These are phyloP conservation scores for Gaertneriomyces sp. DNA, from an alignment of 192 early-diverging fungal genomes.

Conservation along the genomic window DNA sequence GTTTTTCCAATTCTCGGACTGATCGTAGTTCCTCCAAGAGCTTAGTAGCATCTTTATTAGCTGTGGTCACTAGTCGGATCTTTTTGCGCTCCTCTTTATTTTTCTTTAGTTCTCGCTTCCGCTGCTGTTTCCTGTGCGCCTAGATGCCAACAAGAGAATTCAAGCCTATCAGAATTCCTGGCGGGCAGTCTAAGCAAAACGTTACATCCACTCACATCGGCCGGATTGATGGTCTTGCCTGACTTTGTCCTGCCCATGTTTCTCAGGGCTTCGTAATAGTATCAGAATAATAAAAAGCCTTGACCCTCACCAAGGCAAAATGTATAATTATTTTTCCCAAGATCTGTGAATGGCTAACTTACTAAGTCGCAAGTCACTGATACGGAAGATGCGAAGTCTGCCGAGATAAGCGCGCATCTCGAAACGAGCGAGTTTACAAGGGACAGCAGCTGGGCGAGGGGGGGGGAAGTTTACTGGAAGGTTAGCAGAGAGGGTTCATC, in stretches of 20 bases:
- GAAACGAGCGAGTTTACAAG: no score
- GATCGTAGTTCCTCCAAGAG: conserved; percentile 48
- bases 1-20: conserved; percentile 31
- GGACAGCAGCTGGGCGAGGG: no score
- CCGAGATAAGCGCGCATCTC: no score
- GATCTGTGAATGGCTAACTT: no score
- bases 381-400: no score
- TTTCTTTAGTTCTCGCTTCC: conserved; percentile 61
- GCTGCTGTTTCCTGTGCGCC: conserved; percentile 47
- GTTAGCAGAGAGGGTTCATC: no score
- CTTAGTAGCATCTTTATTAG: conserved; percentile 56
- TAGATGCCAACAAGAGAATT: background rate
- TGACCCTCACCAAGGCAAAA: no score
- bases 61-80: conserved; percentile 45
- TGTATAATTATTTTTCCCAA: no score
- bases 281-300: no score
- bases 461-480: no score
- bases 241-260: conserved; percentile 25
- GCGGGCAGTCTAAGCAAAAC: background rate
- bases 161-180: background rate
- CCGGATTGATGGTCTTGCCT: conserved; percentile 44
- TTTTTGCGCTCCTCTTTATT: conserved; percentile 65
- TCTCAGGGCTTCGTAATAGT: no score
- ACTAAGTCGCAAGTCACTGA: no score
- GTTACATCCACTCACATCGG: conserved; percentile 33